Evolutionary conservation across 108 stramenopile species (phyloP), one percentile per base, ranked within the genome.

Genomic region (Mediolabrus comicus): DNA sequence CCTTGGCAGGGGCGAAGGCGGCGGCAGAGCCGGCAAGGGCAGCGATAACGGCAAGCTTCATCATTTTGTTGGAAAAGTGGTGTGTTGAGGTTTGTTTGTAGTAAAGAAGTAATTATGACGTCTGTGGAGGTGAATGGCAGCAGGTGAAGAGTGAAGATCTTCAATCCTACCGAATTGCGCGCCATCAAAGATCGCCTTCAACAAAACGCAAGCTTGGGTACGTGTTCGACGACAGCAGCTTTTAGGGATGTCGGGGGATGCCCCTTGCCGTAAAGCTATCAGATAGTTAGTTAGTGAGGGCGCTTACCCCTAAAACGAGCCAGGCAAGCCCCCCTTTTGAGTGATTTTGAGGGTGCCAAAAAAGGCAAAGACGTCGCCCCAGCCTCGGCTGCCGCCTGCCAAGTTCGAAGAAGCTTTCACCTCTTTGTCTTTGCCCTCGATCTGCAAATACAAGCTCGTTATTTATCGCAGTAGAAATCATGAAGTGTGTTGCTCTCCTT

Each of bases 1-100:
- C 27, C 49, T 59, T 59, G 60, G 69, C 46, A 19, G 69, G 60
- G 31, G 69, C 60, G 26, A 62, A 71, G 19, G 69, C 60, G 33
- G 52, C 60, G 59, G 60, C 60, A 38, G 87, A 85, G 59, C 84
- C 66, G 60, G 34, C 60, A 38, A 87, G 83, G 70, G 83, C 60
- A 69, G 88, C 84, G 60, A 74, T 17, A 63, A 80, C 56, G 52
- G 70, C 62, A 66, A 67, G 41, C 71, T 87, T 84, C 83, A 86
- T 86, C 64, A 65, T 65, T 17, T 63, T 63, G 27, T 11, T 19
- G 35, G 28, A 46, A 43, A 6, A 22, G 46, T 19, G 19, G 46
- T 24, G 3, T 5, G n/a, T n/a, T n/a, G n/a, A n/a, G n/a, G n/a
- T n/a, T n/a, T 19, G 19, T 49, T 38, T 6, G 3, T 24, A 49